Evolutionary conservation across 1,139 yeast genomes (phyloP).

Genomic region (Yamadazyma dushanensis): DNA sequence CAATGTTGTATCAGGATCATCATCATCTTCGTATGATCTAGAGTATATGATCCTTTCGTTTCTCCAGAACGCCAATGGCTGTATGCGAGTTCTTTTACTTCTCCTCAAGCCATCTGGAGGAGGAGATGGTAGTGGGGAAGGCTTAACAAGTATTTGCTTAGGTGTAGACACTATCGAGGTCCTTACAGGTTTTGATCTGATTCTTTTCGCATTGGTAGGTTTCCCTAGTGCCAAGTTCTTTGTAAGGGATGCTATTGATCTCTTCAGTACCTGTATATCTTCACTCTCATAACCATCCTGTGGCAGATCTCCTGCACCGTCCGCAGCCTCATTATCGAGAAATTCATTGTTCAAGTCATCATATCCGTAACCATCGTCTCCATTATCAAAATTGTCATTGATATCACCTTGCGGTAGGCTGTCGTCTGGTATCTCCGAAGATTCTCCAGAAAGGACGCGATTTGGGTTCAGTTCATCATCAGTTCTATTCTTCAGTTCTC

Average conservation of each 20-base stretch:
- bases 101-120: conserved; percentile 48
- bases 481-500: background rate
- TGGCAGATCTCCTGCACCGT: background rate
- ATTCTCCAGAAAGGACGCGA: background rate
- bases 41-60: conserved; percentile 75
- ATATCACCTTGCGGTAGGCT: background rate
- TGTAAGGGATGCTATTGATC: conserved; percentile 27
- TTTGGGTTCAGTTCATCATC: conserved; percentile 9
- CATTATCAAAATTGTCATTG: background rate
- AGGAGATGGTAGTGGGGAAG: conserved; percentile 45
- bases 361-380: conserved; percentile 1
- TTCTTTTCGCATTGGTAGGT: conserved; percentile 15
- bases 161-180: conserved; percentile 6
- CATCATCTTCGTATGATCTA: conserved; percentile 41
- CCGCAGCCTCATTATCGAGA: conserved; percentile 1
- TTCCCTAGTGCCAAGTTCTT: conserved; percentile 44
- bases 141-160: conserved; percentile 17
- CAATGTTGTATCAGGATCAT: conserved; percentile 37
- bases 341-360: conserved; percentile 8
- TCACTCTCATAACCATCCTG: background rate
- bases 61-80: conserved; percentile 85
- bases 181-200: conserved; percentile 4
- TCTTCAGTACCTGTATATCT: background rate
- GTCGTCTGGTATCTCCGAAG: no score
- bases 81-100: conserved; percentile 64